Evolutionary conservation across 108 stramenopile species (phyloP).

Genomic region (Cyclotella baltica): DNA sequence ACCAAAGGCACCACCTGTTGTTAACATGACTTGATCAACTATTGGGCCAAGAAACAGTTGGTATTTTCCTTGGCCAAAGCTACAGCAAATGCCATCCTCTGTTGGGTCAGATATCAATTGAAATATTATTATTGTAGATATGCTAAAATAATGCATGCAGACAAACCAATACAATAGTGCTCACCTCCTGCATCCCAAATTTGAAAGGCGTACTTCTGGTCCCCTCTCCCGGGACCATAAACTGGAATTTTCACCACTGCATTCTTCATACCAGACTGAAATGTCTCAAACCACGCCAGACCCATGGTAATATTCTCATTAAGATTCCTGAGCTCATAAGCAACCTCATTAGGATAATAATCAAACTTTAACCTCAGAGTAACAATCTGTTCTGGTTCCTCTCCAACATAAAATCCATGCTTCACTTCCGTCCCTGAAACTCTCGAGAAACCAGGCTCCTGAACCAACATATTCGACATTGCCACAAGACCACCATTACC

Average conservation of each 20-base stretch:
- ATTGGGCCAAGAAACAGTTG: conserved; percentile 25
- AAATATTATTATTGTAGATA: background rate
- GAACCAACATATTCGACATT: conserved; percentile 11
- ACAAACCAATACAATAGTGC: background rate
- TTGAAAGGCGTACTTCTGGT: conserved; percentile 26
- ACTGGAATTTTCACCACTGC: conserved; percentile 23
- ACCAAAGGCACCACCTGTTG: conserved; percentile 23
- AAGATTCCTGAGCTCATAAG: conserved; percentile 38
- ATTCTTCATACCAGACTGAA: conserved; percentile 13
- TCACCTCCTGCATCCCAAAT: conserved; percentile 38
- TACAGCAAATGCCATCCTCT: conserved; percentile 28
- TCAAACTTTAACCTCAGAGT: conserved; percentile 37
- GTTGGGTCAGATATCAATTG: background rate
- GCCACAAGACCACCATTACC: conserved; percentile 8
- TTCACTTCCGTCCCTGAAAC: conserved; percentile 30
- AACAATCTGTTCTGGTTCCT: conserved; percentile 17
- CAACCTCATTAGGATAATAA: conserved; percentile 27
- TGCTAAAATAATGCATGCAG: background rate
- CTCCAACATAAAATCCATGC: conserved; percentile 46
- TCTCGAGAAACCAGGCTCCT: conserved; percentile 41
- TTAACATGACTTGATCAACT: conserved; percentile 6
- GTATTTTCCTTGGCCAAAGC: conserved; percentile 28
- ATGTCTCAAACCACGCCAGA: conserved; percentile 30
- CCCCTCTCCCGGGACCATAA: conserved; percentile 17
- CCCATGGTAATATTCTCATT: conserved; percentile 29